Conservation (phyloP, 2,329 filamentous ascomycete species). For the Lasiodiplodia gonubiensis region DNA sequence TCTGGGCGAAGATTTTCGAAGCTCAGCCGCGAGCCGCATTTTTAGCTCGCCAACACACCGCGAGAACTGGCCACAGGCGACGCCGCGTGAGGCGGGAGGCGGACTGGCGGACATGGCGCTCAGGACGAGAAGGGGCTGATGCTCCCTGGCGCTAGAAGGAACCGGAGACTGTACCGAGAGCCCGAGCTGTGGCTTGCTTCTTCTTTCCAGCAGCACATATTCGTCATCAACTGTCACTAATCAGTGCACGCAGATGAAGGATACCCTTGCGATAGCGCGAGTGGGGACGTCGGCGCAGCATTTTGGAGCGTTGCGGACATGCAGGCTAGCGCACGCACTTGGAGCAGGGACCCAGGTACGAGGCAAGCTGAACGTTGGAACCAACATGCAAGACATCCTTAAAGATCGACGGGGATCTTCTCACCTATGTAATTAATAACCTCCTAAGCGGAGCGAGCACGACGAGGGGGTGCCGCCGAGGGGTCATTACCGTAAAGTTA, state of each 20-base stretch:
- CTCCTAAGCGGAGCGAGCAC: neutral
- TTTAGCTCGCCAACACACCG: neutral
- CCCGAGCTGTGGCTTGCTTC: no score
- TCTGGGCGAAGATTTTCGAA: neutral
- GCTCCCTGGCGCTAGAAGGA: neutral
- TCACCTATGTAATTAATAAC: neutral
- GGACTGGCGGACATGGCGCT: neutral
- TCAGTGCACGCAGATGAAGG: neutral
- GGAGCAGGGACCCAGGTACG: neutral
- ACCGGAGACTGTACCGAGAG: neutral
- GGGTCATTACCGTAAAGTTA: neutral
- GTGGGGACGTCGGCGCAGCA: neutral
- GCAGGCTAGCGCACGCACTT: neutral
- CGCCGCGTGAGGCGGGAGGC: neutral
- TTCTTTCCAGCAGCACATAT: neutral
- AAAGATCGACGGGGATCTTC: slow-evolving; percentile 15
- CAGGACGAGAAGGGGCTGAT: neutral
- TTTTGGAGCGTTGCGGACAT: no score
- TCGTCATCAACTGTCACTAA: slow-evolving; percentile 4
- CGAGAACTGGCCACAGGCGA: neutral
- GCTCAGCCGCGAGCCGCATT: neutral
- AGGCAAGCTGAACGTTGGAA: slow-evolving; percentile 4
- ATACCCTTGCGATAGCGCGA: neutral
- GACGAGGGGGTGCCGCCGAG: neutral
- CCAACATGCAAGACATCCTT: slow-evolving; percentile 17